Percentiles rank a stretch among this genome's conserved stretches.
Conservation (phyloP, 331 rosid genomes). For the Quercus phellos region DNA sequence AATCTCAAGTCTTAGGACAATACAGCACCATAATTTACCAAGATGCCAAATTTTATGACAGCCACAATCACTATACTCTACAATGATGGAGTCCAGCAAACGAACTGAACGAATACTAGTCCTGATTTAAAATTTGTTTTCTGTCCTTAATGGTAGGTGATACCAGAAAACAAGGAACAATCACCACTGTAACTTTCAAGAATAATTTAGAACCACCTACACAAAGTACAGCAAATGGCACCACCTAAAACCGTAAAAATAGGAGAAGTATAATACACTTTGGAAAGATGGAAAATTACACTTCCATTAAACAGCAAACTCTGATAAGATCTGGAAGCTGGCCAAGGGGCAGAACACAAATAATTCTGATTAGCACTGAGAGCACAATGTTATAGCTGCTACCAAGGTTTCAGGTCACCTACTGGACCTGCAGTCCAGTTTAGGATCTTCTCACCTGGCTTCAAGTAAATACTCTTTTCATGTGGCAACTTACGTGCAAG, state of each 20-base stretch:
- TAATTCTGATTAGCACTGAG: not conserved
- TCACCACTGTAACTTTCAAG: not conserved
- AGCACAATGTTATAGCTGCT: slow-evolving; percentile 22
- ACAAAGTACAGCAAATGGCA: not conserved
- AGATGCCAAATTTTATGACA: not conserved
- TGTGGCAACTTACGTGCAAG: slow-evolving; percentile 92
- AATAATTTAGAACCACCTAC: not conserved
- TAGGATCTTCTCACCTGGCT: slow-evolving; percentile 53
- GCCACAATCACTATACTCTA: not conserved
- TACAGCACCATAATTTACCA: not conserved
- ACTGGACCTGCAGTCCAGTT: slow-evolving; percentile 96
- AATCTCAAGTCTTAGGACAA: not conserved
- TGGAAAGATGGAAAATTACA: not conserved
- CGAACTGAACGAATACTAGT: not conserved
- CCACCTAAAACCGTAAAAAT: not conserved
- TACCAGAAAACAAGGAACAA: not conserved
- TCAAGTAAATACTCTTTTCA: slow-evolving; percentile 51
- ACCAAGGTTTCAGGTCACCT: slow-evolving; percentile 92
- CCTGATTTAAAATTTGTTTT: not conserved
- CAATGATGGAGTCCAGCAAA: not conserved
- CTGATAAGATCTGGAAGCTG: slow-evolving; percentile 4
- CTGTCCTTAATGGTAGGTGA: not conserved
- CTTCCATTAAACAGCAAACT: slow-evolving; percentile 30
- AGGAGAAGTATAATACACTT: not conserved
- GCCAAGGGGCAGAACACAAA: not conserved